Percentiles rank a stretch among this genome's conserved stretches.
These are phyloP conservation scores for Arthroderma sp. DNA, from an alignment of 2,329 filamentous ascomycete species.

Conservation along the genomic window DNA sequence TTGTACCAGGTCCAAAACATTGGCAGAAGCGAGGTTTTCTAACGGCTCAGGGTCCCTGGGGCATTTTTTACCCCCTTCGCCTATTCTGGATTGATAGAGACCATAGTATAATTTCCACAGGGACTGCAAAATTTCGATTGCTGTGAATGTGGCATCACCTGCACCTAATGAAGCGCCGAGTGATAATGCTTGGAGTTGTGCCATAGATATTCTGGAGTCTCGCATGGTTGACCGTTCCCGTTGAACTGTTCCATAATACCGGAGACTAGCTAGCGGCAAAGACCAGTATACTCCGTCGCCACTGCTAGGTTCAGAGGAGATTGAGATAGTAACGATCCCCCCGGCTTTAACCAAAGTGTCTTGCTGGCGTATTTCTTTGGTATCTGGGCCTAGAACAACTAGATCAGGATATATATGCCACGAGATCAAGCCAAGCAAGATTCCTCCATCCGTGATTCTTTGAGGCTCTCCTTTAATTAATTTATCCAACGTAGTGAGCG, in stretches of 20 bases:
- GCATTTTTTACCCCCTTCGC: too few species aligned
- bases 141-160: too few species aligned
- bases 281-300: background rate
- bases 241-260: background rate
- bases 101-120: too few species aligned
- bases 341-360: background rate
- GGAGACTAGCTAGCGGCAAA: background rate
- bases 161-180: too few species aligned
- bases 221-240: too few species aligned
- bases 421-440: constrained; percentile 19
- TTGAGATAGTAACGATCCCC: background rate
- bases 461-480: constrained; percentile 18
- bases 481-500: constrained; percentile 17
- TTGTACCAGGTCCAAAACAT: too few species aligned
- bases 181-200: too few species aligned
- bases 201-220: too few species aligned
- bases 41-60: too few species aligned
- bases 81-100: too few species aligned
- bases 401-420: constrained; percentile 28
- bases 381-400: constrained; percentile 32
- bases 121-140: too few species aligned
- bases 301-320: background rate
- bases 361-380: background rate
- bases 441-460: constrained; percentile 12
- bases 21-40: too few species aligned